Base-by-base conservation (phyloP, 1,139 yeast genomes). In the Pichia norvegensis region DNA sequence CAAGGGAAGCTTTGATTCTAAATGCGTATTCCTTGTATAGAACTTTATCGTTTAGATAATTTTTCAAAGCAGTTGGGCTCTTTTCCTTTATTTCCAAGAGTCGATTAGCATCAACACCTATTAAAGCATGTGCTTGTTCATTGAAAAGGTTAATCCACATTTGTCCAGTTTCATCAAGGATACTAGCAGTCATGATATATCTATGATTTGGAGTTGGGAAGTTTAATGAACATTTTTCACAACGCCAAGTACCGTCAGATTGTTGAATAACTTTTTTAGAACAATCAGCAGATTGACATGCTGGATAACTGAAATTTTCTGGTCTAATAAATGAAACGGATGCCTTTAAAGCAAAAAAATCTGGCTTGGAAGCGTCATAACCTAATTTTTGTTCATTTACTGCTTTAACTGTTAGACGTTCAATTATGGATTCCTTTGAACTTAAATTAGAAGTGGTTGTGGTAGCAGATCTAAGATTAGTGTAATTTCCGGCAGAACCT, bases 131-230 rank as follows among this genome's bases (percentile, higher is more conserved):
- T 1, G 95, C 97, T 54, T 83, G 85, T 33, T 83, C 92, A 62
- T 92, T 95, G 61, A 94, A 94, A 47, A 85, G 70, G 0, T 95
- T 83, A 33, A 85, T 68, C 95, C 97, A 88, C 51, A 88, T 67
- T 63, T 84, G 92, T 23, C 90, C 95, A 3, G 95, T 74, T 50
- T 74, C 72, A 64, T 94, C 99, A 61, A 80, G 74, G 13, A 88
- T 75, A 4, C 87, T 77, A 44, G 81, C 67, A 22, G 82, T 80
- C 55, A 90, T 65, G 47, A 90, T 79, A 57, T 85, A 94, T 62
- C 97, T 77, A 67, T 85, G 81, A 43, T 74, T 70, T 29, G 98
- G 97, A 48, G 72, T 73, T 4, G 74, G 70, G 59, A 78, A 81
- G 47, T 76, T 75, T 47, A 75, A 69, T 57, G 86, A 83, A 73